Conservation (phyloP, 2,329 filamentous ascomycete genomes). For the Fusarium sambucinum region DNA sequence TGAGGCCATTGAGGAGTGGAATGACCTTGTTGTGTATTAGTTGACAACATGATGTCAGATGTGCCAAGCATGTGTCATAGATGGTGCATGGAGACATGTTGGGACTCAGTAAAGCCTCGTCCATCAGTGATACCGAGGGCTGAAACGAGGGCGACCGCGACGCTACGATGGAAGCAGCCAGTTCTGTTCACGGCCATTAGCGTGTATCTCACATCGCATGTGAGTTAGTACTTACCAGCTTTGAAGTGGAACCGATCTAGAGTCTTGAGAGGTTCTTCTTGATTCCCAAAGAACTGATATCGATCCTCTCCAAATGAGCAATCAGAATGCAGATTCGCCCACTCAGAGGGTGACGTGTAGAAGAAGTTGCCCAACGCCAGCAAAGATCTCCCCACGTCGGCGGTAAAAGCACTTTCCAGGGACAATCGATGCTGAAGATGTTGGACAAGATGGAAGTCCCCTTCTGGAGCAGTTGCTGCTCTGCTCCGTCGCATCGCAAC, state of each 20-base stretch:
- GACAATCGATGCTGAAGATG: slow-evolving; percentile 18
- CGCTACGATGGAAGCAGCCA: slow-evolving; percentile 17
- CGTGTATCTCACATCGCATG: accelerated
- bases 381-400: not conserved
- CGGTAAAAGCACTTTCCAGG: slow-evolving; percentile 1
- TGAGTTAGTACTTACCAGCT: not conserved
- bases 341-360: slow-evolving; percentile 19
- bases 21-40: slow-evolving; percentile 5
- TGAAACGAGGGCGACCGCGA: not conserved
- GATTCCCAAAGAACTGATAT: slow-evolving; percentile 8
- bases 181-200: slow-evolving; percentile 1
- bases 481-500: slow-evolving; percentile 21
- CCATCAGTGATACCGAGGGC: not conserved
- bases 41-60: slow-evolving; percentile 21
- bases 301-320: not conserved
- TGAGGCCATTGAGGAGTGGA: slow-evolving; percentile 9
- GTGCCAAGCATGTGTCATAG: not conserved
- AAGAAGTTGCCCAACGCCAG: slow-evolving; percentile 19
- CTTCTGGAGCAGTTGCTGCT: not conserved
- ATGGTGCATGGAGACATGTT: not conserved
- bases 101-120: not conserved
- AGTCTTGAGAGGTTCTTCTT: slow-evolving; percentile 22
- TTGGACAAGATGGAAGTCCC: slow-evolving; percentile 9
- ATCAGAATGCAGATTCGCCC: not conserved
- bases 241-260: slow-evolving; percentile 18